Percentiles rank a stretch among this genome's conserved stretches.
Conservation (phyloP, 345 rosid genomes). For the Barbarea vulgaris region DNA sequence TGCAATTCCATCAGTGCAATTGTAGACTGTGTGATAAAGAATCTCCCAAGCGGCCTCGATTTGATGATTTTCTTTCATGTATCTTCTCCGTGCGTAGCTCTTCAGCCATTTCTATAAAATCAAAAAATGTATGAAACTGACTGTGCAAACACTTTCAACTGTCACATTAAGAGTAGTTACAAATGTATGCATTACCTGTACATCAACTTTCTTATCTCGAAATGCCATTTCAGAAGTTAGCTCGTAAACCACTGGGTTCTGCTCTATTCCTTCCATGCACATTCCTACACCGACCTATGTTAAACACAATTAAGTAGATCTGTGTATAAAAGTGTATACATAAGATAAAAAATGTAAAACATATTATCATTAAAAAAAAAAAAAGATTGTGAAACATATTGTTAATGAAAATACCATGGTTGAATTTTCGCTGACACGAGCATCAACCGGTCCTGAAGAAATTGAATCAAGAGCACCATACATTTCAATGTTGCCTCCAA, state of each 20-base stretch:
- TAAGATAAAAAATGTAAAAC: neutral
- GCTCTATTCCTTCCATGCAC: conserved; percentile 99
- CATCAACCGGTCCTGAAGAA: conserved; percentile 84
- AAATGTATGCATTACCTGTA: conserved; percentile 52
- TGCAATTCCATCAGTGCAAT: conserved; percentile 75
- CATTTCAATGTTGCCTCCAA: conserved; percentile 96
- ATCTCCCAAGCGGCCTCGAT: conserved; percentile 80
- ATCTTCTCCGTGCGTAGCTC: conserved; percentile 73
- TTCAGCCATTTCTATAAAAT: conserved; percentile 74
- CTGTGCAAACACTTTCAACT: neutral
- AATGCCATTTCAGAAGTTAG: conserved; percentile 96
- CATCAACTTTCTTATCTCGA: conserved; percentile 66
- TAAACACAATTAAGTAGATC: conserved; percentile 13
- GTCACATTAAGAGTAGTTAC: neutral
- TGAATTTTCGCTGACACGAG: conserved; percentile 72
- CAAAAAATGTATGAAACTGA: conserved; percentile 2
- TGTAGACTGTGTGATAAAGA: conserved; percentile 80
- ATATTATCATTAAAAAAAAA: too few species aligned
- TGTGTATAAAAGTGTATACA: neutral
- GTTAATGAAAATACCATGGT: conserved; percentile 66
- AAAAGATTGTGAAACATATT: too few species aligned
- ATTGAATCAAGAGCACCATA: conserved; percentile 80
- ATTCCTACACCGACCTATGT: conserved; percentile 89
- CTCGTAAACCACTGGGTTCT: conserved; percentile 90
- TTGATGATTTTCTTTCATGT: conserved; percentile 67